Evolutionary conservation across 2,329 filamentous ascomycete species (phyloP).

Genomic region (Aplosporella prunicola): DNA sequence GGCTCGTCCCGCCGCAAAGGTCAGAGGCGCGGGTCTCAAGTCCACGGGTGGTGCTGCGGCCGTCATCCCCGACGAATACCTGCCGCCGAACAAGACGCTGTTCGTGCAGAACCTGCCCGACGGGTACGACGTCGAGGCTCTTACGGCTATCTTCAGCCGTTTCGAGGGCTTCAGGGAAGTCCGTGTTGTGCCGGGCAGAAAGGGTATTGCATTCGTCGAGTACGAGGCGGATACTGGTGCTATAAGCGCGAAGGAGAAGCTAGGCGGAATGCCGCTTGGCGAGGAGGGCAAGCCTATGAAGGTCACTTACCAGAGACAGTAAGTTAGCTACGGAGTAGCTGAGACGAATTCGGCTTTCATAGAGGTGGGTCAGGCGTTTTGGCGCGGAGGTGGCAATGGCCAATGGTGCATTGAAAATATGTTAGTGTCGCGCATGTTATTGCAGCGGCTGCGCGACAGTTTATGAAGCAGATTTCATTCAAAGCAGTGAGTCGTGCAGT

Average conservation of each 20-base stretch:
- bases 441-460: too few species aligned
- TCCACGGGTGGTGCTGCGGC: slow-evolving; percentile 57
- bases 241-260: slow-evolving; percentile 89
- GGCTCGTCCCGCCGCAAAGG: slow-evolving; percentile 58
- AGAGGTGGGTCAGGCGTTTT: too few species aligned
- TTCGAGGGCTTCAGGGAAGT: slow-evolving; percentile 96
- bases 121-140: slow-evolving; percentile 69
- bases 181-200: slow-evolving; percentile 73
- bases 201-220: slow-evolving; percentile 90
- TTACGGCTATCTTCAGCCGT: slow-evolving; percentile 72
- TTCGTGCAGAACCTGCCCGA: slow-evolving; percentile 90
- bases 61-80: slow-evolving; percentile 91
- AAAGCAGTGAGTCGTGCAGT: too few species aligned
- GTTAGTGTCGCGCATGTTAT: too few species aligned
- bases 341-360: too few species aligned
- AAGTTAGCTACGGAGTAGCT: too few species aligned
- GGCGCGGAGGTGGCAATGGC: too few species aligned
- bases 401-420: too few species aligned
- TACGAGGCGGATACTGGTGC: slow-evolving; percentile 86
- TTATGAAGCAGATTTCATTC: too few species aligned
- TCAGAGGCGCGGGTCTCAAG: slow-evolving; percentile 63
- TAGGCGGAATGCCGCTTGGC: slow-evolving; percentile 71
- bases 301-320: slow-evolving; percentile 94
- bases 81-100: slow-evolving; percentile 93
- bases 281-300: slow-evolving; percentile 71